Conservation (phyloP, 2,329 filamentous ascomycete species). For the Fusarium concolor region DNA sequence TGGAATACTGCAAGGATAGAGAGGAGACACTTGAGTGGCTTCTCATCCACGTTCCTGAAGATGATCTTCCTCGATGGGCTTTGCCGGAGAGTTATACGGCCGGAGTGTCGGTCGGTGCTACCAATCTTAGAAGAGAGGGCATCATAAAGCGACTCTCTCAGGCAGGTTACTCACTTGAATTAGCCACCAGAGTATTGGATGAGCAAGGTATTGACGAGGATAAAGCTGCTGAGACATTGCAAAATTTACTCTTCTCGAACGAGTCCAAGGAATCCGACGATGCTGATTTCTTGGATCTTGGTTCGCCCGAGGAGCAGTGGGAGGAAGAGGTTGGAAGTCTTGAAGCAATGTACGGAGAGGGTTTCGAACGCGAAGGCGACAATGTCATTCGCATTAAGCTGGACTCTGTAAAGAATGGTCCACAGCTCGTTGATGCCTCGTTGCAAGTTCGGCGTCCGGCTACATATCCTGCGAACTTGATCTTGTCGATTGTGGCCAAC, state of each 20-base stretch:
- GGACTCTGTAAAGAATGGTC: conserved; percentile 64
- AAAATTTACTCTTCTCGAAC: conserved; percentile 60
- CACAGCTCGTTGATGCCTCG: conserved; percentile 63
- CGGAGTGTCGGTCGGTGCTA: conserved; percentile 86
- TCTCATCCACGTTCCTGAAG: conserved; percentile 94
- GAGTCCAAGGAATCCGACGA: conserved; percentile 31
- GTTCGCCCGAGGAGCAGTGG: conserved; percentile 75
- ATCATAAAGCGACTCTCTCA: conserved; percentile 84
- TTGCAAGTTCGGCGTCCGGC: conserved; percentile 78
- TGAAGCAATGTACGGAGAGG: conserved; percentile 85
- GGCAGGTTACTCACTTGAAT: conserved; percentile 85
- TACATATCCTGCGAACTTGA: conserved; percentile 77
- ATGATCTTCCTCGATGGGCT: conserved; percentile 93
- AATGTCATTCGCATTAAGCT: conserved; percentile 78
- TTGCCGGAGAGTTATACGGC: conserved; percentile 92
- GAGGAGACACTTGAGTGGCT: conserved; percentile 97
- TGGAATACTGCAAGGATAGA: conserved; percentile 86
- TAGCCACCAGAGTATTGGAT: conserved; percentile 83
- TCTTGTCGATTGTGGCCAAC: conserved; percentile 75
- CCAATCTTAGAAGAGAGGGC: conserved; percentile 82
- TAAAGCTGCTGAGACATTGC: conserved; percentile 81
- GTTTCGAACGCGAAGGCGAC: conserved; percentile 70
- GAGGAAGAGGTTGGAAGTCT: conserved; percentile 86
- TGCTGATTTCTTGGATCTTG: conserved; percentile 59
- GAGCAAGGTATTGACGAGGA: conserved; percentile 77